phyloP scores from a whole-genome alignment of 2,329 filamentous ascomycete genomes.

The Penicillium paneum region DNA sequence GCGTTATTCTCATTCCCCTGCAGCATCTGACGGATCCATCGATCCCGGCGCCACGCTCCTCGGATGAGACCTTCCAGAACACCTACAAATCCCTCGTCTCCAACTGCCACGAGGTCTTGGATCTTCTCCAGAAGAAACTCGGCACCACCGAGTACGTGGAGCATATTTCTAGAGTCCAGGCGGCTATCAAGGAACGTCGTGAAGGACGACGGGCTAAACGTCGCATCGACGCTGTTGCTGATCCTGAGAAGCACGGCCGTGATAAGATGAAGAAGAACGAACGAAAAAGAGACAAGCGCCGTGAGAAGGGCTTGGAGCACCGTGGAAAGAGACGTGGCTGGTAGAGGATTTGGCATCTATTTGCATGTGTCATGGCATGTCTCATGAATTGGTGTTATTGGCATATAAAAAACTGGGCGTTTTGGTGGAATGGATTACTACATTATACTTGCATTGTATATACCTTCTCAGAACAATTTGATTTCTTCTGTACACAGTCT shows the following conservation, averaged over 20 bases:
- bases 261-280: constrained; percentile 82
- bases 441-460: constrained; percentile 20
- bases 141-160: constrained; percentile 77
- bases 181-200: constrained; percentile 67
- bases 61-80: constrained; percentile 65
- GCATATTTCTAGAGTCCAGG: constrained; percentile 68
- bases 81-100: constrained; percentile 68
- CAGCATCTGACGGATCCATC: constrained; percentile 80
- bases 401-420: constrained; percentile 28
- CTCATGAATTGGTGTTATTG: constrained; percentile 18
- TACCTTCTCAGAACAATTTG: constrained; percentile 24
- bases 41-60: constrained; percentile 68
- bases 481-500: constrained; percentile 14
- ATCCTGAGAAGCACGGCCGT: constrained; percentile 73
- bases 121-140: constrained; percentile 77
- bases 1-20: constrained; percentile 64
- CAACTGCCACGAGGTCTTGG: constrained; percentile 73
- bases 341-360: constrained; percentile 39
- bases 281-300: constrained; percentile 77
- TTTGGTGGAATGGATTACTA: constrained; percentile 12
- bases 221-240: constrained; percentile 78
- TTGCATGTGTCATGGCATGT: constrained; percentile 17
- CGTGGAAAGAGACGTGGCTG: constrained; percentile 69
- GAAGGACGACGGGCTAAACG: constrained; percentile 77
- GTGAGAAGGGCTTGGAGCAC: constrained; percentile 71